Percentiles rank a stretch among this genome's conserved stretches.
These are phyloP conservation scores for Trametes polyzona DNA, from an alignment of 1,284 basidiomycete species.

Conservation along the genomic window DNA sequence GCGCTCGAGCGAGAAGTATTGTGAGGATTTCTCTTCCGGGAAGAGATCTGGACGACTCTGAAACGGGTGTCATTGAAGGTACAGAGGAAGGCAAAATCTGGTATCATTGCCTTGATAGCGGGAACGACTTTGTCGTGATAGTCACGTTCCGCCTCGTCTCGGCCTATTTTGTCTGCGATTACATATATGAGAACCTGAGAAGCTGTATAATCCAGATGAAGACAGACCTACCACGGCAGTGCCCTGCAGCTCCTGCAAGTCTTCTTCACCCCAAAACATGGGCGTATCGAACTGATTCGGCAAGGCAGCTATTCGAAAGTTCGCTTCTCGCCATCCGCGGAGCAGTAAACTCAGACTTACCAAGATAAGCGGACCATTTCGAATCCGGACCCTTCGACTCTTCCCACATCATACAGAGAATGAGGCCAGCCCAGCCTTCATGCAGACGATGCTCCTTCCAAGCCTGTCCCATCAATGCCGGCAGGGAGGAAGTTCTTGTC, in stretches of 20 bases:
- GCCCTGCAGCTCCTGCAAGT: slow-evolving; percentile 79
- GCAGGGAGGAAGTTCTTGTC: slow-evolving; percentile 74
- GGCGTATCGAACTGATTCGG: slow-evolving; percentile 85
- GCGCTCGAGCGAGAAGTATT: slow-evolving; percentile 70
- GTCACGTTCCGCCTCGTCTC: slow-evolving; percentile 79
- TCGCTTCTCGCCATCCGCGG: background rate
- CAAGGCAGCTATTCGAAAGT: slow-evolving; percentile 51
- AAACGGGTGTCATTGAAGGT: background rate
- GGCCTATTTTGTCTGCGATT: slow-evolving; percentile 83
- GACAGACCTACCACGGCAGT: slow-evolving; percentile 85
- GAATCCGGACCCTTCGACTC: slow-evolving; percentile 60
- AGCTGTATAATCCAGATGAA: background rate
- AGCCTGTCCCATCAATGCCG: slow-evolving; percentile 57
- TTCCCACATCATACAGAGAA: slow-evolving; percentile 97
- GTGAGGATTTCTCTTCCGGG: slow-evolving; percentile 46
- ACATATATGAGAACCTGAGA: background rate
- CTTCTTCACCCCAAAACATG: slow-evolving; percentile 90
- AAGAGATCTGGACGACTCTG: slow-evolving; percentile 79
- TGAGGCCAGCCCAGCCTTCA: slow-evolving; percentile 85
- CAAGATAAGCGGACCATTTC: slow-evolving; percentile 71
- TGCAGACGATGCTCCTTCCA: slow-evolving; percentile 68
- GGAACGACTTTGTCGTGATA: slow-evolving; percentile 72
- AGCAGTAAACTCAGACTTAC: slow-evolving; percentile 43
- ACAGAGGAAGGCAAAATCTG: slow-evolving; percentile 10
- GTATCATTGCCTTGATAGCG: slow-evolving; percentile 58